Conservation (phyloP, 495 filamentous ascomycete species). For the Xylaria curta region DNA sequence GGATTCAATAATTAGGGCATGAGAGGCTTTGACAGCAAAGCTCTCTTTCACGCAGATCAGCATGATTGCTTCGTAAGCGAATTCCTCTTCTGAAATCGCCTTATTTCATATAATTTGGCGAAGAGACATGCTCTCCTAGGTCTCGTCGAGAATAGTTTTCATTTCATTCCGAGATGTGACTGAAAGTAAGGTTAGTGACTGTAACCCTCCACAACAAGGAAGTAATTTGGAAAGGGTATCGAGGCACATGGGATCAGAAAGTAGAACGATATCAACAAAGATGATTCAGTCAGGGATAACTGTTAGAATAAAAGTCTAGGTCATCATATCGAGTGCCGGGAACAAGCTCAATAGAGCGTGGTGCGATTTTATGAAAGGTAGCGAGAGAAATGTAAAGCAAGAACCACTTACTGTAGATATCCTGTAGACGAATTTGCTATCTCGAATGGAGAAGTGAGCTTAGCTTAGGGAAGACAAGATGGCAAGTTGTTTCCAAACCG, state of each 20-base stretch:
- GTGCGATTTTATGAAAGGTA: not conserved
- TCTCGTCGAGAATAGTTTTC: conserved; percentile 97
- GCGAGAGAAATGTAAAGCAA: conserved; percentile 11
- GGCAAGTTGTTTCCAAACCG: conserved; percentile 32
- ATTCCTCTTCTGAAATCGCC: not conserved
- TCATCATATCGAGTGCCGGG: conserved; percentile 71
- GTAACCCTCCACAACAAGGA: not conserved
- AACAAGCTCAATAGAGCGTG: conserved; percentile 24
- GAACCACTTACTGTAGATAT: conserved; percentile 74
- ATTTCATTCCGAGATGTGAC: conserved; percentile 99
- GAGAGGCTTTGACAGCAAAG: conserved; percentile 49
- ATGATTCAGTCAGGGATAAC: conserved; percentile 99
- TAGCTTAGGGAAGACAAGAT: conserved; percentile 31
- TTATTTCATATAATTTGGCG: conserved; percentile 6
- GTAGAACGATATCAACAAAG: conserved; percentile 76
- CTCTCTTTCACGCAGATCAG: conserved; percentile 47
- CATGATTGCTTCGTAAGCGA: conserved; percentile 44
- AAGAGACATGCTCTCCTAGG: conserved; percentile 84
- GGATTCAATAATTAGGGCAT: conserved; percentile 51
- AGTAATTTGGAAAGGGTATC: not conserved
- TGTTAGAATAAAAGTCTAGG: conserved; percentile 69
- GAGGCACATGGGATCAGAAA: conserved; percentile 55
- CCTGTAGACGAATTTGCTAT: conserved; percentile 37
- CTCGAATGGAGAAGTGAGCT: conserved; percentile 33
- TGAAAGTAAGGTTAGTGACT: conserved; percentile 54